These are phyloP conservation scores for Heritiera littoralis DNA, from an alignment of 345 rosid species.

Conservation along the genomic window DNA sequence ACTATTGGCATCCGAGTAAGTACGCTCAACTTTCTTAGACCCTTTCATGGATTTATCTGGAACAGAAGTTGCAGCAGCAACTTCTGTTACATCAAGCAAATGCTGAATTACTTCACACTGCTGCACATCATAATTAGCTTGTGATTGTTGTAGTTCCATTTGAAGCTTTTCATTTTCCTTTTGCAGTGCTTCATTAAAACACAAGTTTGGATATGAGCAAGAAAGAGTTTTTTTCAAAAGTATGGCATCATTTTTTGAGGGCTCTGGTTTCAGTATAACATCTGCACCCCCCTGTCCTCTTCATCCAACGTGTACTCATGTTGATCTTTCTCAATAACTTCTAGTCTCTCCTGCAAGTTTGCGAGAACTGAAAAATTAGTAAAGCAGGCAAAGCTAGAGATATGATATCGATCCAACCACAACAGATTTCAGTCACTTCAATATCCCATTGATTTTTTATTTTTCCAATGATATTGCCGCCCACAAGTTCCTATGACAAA, in stretches of 20 bases:
- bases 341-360: constrained; percentile 72
- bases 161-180: constrained; percentile 83
- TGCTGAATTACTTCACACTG: constrained; percentile 94
- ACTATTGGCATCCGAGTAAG: constrained; percentile 25
- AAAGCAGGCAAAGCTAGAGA: background rate
- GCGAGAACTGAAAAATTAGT: background rate
- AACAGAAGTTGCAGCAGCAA: constrained; percentile 18
- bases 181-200: constrained; percentile 75
- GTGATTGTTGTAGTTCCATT: constrained; percentile 80
- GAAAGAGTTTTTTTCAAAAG: constrained; percentile 85
- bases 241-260: constrained; percentile 58
- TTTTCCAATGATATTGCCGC: constrained; percentile 3
- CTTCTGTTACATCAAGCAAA: constrained; percentile 78
- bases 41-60: background rate
- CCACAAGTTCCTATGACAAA: background rate
- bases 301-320: constrained; percentile 85
- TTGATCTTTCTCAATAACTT: constrained; percentile 87
- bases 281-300: constrained; percentile 89
- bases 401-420: background rate
- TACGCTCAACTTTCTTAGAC: constrained; percentile 9
- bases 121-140: constrained; percentile 71
- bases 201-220: constrained; percentile 81
- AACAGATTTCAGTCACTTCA: background rate
- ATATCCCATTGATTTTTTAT: background rate
- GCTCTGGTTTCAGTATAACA: constrained; percentile 73